Conservation (phyloP, 305 asterid genomes). For the Fraxinus greggii region DNA sequence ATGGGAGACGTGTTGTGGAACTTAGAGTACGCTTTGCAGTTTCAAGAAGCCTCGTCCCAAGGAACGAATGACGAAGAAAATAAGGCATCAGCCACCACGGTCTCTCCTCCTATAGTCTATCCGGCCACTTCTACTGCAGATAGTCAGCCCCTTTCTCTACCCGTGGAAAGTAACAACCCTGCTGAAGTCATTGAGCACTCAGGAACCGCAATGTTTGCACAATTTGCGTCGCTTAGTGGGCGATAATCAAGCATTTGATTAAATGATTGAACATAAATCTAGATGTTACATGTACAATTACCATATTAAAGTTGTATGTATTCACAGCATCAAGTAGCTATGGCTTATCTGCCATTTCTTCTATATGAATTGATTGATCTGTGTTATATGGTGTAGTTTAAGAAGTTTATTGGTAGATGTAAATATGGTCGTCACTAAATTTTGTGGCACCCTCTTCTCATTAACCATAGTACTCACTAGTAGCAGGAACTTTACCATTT, state of each 20-base stretch:
- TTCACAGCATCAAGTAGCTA: background rate
- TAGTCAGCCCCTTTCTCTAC: constrained; percentile 22
- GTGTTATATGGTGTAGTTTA: background rate
- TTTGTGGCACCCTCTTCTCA: background rate
- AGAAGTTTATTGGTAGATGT: background rate
- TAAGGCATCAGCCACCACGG: constrained; percentile 13
- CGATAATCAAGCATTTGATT: constrained; percentile 28
- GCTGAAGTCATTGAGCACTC: constrained; percentile 63
- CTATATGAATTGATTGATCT: background rate
- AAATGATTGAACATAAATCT: background rate
- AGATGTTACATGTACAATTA: background rate
- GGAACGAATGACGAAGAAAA: constrained; percentile 58
- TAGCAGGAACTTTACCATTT: background rate
- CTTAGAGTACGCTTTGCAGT: constrained; percentile 53
- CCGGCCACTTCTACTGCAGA: constrained; percentile 26
- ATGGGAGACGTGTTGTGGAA: constrained; percentile 71
- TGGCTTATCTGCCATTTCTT: background rate
- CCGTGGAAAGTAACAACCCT: constrained; percentile 31
- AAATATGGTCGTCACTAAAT: background rate
- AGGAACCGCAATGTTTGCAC: constrained; percentile 74
- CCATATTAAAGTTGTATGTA: background rate
- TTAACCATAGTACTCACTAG: background rate
- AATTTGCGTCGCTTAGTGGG: constrained; percentile 64
- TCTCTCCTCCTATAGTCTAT: constrained; percentile 23
- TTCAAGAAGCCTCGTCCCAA: constrained; percentile 55